These are phyloP conservation scores for Hyphopichia pseudoburtonii DNA, from an alignment of 1,139 yeast species.

Conservation along the genomic window DNA sequence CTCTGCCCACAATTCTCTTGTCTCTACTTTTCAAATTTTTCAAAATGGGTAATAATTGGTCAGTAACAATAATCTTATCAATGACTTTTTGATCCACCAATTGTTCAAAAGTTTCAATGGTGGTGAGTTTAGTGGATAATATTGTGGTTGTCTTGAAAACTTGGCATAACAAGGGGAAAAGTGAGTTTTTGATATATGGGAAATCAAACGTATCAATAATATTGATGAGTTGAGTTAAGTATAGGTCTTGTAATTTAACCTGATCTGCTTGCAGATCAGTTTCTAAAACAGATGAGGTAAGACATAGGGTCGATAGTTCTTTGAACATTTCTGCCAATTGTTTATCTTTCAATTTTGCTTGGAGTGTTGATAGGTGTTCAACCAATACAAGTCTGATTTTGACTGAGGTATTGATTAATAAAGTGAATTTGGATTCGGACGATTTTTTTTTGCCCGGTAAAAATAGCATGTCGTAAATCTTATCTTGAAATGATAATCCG, in stretches of 20 bases:
- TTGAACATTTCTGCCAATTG: constrained; percentile 37
- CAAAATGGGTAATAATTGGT: constrained; percentile 75
- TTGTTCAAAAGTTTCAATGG: constrained; percentile 62
- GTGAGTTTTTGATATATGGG: constrained; percentile 67
- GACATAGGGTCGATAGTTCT: constrained; percentile 25
- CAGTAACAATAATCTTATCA: constrained; percentile 71
- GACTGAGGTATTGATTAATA: constrained; percentile 37
- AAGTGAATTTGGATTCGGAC: constrained; percentile 42
- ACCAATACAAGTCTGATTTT: constrained; percentile 45
- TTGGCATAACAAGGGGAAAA: constrained; percentile 70
- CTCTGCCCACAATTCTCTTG: constrained; percentile 58
- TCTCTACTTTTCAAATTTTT: constrained; percentile 77
- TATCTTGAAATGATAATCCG: constrained; percentile 73
- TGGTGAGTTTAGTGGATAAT: constrained; percentile 68
- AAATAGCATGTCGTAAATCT: constrained; percentile 45
- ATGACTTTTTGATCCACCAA: constrained; percentile 60
- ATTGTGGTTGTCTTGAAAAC: constrained; percentile 84
- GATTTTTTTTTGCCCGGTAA: constrained; percentile 30
- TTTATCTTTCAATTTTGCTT: constrained; percentile 52
- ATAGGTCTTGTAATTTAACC: constrained; percentile 54
- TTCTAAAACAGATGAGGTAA: constrained; percentile 28
- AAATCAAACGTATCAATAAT: constrained; percentile 60
- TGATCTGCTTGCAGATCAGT: constrained; percentile 30
- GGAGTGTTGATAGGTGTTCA: constrained; percentile 53
- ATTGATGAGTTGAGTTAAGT: constrained; percentile 46